Conservation (phyloP, 202 grass and related monocot genomes). For the Saccharum hybrid region DNA sequence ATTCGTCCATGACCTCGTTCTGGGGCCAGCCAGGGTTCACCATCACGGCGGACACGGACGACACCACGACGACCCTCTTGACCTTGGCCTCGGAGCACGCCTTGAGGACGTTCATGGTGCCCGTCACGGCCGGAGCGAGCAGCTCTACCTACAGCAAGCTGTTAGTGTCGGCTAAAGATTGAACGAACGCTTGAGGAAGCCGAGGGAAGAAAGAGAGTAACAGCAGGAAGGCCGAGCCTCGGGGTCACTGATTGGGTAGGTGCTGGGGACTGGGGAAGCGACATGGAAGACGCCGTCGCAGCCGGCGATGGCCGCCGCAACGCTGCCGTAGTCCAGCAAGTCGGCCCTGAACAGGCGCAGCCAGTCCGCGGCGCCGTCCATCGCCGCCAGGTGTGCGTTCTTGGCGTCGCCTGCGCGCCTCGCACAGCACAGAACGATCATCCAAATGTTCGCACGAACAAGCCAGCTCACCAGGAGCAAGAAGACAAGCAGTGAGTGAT, state of each 20-base stretch:
- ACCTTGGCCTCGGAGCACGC: constrained; percentile 64
- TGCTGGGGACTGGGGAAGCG: constrained; percentile 55
- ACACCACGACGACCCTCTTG: constrained; percentile 64
- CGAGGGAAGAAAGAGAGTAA: neutral
- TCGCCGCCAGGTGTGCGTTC: constrained; percentile 59
- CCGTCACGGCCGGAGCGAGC: constrained; percentile 56
- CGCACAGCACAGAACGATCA: no score
- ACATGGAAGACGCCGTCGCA: constrained; percentile 84
- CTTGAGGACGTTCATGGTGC: constrained; percentile 69
- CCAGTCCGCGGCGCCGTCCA: constrained; percentile 57
- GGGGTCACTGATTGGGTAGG: constrained; percentile 47
- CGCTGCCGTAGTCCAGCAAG: constrained; percentile 61
- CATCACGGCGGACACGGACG: constrained; percentile 53
- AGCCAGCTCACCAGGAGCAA: neutral
- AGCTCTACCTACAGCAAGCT: constrained; percentile 47
- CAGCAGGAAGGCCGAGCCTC: constrained; percentile 30
- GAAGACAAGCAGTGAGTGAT: neutral
- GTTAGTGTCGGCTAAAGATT: no score
- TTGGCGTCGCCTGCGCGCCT: constrained; percentile 49
- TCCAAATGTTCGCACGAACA: neutral
- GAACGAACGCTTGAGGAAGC: neutral
- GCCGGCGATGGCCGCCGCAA: constrained; percentile 63
- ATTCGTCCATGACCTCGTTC: constrained; percentile 58
- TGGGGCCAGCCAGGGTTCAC: constrained; percentile 50
- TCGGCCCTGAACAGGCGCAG: constrained; percentile 69